Evolutionary conservation across 768 basidiomycete genomes (phyloP).

Genomic region (Termitomyces sp.): DNA sequence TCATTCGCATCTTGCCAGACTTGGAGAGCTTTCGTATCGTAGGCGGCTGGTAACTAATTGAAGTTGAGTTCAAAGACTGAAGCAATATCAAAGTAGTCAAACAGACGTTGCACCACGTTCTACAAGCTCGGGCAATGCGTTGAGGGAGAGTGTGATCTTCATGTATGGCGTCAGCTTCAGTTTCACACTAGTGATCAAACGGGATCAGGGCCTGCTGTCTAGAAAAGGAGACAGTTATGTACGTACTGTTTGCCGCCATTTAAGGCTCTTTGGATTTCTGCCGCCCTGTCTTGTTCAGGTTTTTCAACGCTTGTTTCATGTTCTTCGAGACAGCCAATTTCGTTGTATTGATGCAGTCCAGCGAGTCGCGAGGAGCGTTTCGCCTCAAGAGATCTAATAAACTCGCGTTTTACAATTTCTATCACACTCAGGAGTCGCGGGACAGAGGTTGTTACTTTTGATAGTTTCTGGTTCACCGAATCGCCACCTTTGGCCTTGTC

Average conservation of each 20-base stretch:
- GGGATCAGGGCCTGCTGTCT: not conserved
- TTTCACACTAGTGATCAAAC: slow-evolving; percentile 35
- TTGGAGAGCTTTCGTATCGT: slow-evolving; percentile 47
- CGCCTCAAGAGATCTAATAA: slow-evolving; percentile 44
- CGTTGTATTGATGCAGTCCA: slow-evolving; percentile 77
- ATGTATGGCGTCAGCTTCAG: slow-evolving; percentile 60
- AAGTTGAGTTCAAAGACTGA: not conserved
- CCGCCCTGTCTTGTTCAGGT: slow-evolving; percentile 26
- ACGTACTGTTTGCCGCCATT: slow-evolving; percentile 59
- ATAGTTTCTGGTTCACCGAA: slow-evolving; percentile 11
- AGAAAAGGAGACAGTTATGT: slow-evolving; percentile 18
- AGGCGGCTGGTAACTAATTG: slow-evolving; percentile 52
- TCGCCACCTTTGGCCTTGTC: slow-evolving; percentile 1
- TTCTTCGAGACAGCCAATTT: slow-evolving; percentile 52
- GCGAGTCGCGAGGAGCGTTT: slow-evolving; percentile 32
- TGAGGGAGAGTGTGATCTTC: slow-evolving; percentile 57
- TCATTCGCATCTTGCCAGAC: slow-evolving; percentile 50
- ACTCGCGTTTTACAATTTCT: slow-evolving; percentile 84
- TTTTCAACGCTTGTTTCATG: slow-evolving; percentile 15
- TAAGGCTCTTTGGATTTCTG: slow-evolving; percentile 37
- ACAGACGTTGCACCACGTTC: slow-evolving; percentile 45
- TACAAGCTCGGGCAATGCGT: slow-evolving; percentile 33
- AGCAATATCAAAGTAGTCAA: not conserved
- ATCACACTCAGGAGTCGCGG: slow-evolving; percentile 71
- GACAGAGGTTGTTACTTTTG: slow-evolving; percentile 32